Percentiles rank a stretch among this genome's conserved stretches.
Conservation (phyloP, 106 monocot genomes). For the Chionographis japonica region DNA sequence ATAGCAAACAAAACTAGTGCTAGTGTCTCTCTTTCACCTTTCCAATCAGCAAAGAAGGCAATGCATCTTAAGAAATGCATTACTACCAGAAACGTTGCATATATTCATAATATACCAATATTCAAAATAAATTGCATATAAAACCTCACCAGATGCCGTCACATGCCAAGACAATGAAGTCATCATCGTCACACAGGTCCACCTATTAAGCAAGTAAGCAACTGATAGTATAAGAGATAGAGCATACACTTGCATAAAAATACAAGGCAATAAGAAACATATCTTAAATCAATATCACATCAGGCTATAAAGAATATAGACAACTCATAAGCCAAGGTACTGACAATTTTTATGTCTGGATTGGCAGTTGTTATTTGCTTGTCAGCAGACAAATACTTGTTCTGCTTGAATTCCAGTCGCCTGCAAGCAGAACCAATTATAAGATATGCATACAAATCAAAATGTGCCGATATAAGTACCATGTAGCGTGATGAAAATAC, state of each 20-base stretch:
- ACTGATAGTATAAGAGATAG: background rate
- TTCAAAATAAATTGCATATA: background rate
- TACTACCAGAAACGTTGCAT: too few species aligned
- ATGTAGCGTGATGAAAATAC: constrained; percentile 18
- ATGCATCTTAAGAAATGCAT: too few species aligned
- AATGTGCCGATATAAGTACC: background rate
- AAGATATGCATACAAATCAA: background rate
- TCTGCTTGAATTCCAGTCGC: constrained; percentile 98
- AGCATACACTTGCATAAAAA: background rate
- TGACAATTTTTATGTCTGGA: constrained; percentile 79
- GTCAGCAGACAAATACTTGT: constrained; percentile 78
- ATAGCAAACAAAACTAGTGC: too few species aligned
- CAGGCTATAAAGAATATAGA: background rate
- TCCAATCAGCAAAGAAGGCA: too few species aligned
- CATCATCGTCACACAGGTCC: constrained; percentile 93
- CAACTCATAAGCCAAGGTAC: constrained; percentile 5
- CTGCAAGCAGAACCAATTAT: constrained; percentile 31
- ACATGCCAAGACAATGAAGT: constrained; percentile 86
- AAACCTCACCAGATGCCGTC: constrained; percentile 85
- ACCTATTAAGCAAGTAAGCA: constrained; percentile 58
- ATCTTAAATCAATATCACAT: background rate
- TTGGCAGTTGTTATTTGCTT: constrained; percentile 89
- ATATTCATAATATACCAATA: too few species aligned
- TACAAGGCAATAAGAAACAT: background rate
- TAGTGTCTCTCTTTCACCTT: too few species aligned